Evolutionary conservation across 306 rosid genomes (phyloP), one percentile per base, ranked within the genome.

Genomic region (Canavalia ensiformis): DNA sequence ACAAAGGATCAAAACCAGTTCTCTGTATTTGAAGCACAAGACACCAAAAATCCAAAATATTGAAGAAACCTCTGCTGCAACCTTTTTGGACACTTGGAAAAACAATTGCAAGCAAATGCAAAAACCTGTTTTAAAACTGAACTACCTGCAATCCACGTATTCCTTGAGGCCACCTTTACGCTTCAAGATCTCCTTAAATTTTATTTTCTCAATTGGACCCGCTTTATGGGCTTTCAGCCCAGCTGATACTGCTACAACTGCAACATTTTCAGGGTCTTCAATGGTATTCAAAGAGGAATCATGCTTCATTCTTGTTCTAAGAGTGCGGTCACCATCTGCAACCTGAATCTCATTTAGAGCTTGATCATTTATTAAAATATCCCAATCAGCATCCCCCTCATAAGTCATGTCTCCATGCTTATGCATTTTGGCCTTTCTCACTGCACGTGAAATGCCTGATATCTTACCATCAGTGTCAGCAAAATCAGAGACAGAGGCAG

Each of bases 371-470:
- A 79, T 83, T 88, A 94, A 88, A 75, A 73, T 83, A 34, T 94
- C 97, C 99, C 99, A 96, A 52, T 94, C 97, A 79, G 91, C 96
- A 90, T 96, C 99, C 84, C 97, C 99, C 85, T 96, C 98, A 82
- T 96, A 96, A 78, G 99, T 93, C 99, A 96, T 96, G 86, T 96
- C 99, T 50, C 91, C 95, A 83, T 91, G 98, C 89, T 92, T 88
- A 51, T 75, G 89, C 89, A 88, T 92, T 80, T 90, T 96, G 56
- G 83, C 56, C 86, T 65, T 92, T 64, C 99, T 92, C 42, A 31
- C 55, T 0, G 35, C 82, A 31, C 97, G 95, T 37, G 86, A 91
- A 60, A 25, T 73, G 71, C 80, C 82, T 30, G 91, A 89, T 62
- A 87, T 87, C 87, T 80, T 90, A 83, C 63, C 75, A 57, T 83